Evolutionary conservation across 164 flowering plant genomes (phyloP).

Genomic region (Protea cynaroides): DNA sequence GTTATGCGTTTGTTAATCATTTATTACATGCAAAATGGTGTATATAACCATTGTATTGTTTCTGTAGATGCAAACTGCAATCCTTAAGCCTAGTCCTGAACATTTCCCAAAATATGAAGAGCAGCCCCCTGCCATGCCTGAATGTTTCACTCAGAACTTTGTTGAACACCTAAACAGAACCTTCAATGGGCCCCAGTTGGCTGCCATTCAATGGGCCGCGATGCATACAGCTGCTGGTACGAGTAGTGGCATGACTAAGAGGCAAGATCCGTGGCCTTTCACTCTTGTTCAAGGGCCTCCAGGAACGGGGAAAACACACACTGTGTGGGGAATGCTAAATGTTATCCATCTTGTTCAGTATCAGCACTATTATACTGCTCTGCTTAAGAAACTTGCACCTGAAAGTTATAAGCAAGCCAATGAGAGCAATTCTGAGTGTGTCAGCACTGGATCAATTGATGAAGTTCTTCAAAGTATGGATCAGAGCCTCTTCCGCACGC

Average conservation of each 20-base stretch:
- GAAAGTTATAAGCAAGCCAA: slow-evolving; percentile 5
- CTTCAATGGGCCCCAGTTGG: slow-evolving; percentile 4
- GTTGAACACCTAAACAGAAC: neutral
- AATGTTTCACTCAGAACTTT: slow-evolving; percentile 3
- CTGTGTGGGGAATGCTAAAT: slow-evolving; percentile 3
- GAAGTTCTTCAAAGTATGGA: slow-evolving; percentile 79
- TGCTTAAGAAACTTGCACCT: neutral
- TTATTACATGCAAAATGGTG: neutral
- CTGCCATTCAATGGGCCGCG: slow-evolving; percentile 4
- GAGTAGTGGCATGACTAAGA: neutral
- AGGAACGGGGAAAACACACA: neutral
- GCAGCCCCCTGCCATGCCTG: slow-evolving; percentile 4
- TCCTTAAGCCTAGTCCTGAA: slow-evolving; percentile 67
- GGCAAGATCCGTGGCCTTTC: slow-evolving; percentile 4
- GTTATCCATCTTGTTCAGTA: slow-evolving; percentile 5
- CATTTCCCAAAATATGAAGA: neutral
- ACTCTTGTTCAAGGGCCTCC: slow-evolving; percentile 4
- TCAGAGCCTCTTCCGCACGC: slow-evolving; percentile 65
- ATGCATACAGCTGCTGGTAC: neutral
- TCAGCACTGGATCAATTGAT: slow-evolving; percentile 53
- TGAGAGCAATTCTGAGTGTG: slow-evolving; percentile 39
- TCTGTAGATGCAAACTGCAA: slow-evolving; percentile 67
- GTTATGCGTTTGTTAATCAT: neutral
- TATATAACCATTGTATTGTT: neutral
- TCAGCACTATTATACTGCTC: slow-evolving; percentile 20